phyloP scores from a whole-genome alignment of 192 early-diverging fungal genomes.

The Coemansia sp. region DNA sequence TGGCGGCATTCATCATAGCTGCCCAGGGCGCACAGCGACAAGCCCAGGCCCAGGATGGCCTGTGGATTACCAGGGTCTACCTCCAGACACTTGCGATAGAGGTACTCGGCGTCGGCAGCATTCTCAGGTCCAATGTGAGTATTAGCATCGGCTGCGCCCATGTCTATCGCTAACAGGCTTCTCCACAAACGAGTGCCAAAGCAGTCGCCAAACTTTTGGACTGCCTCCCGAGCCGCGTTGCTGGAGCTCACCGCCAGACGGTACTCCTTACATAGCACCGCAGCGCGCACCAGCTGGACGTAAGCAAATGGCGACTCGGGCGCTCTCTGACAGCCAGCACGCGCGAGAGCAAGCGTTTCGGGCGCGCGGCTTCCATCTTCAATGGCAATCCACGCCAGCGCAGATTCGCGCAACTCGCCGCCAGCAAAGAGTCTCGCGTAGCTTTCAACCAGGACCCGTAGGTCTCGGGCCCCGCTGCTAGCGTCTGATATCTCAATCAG shows the following conservation, averaged over 20 bases:
- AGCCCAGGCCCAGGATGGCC: slow-evolving; percentile 54
- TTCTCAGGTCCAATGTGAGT: slow-evolving; percentile 58
- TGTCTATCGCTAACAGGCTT: slow-evolving; percentile 55
- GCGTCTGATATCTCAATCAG: slow-evolving; percentile 25
- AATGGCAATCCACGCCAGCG: slow-evolving; percentile 11
- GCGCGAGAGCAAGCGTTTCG: slow-evolving; percentile 15
- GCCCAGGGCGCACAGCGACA: slow-evolving; percentile 55
- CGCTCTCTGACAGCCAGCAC: slow-evolving; percentile 8
- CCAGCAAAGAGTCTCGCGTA: slow-evolving; percentile 17
- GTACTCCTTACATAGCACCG: slow-evolving; percentile 4
- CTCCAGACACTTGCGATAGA: slow-evolving; percentile 58
- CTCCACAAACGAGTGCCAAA: slow-evolving; percentile 24
- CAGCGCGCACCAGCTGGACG: slow-evolving; percentile 15
- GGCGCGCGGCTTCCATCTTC: neutral
- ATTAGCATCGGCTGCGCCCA: slow-evolving; percentile 62
- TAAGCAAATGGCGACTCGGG: slow-evolving; percentile 42
- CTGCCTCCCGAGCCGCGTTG: slow-evolving; percentile 11
- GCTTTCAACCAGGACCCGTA: slow-evolving; percentile 2
- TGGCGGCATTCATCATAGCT: slow-evolving; percentile 58
- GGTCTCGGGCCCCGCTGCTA: neutral
- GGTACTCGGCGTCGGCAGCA: slow-evolving; percentile 52
- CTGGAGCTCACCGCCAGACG: slow-evolving; percentile 20
- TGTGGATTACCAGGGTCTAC: slow-evolving; percentile 37
- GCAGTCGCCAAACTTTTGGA: slow-evolving; percentile 7
- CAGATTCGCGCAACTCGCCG: slow-evolving; percentile 11